These are phyloP conservation scores for Trichaptum fuscoviolaceum DNA, from an alignment of 768 basidiomycete species.

Conservation along the genomic window DNA sequence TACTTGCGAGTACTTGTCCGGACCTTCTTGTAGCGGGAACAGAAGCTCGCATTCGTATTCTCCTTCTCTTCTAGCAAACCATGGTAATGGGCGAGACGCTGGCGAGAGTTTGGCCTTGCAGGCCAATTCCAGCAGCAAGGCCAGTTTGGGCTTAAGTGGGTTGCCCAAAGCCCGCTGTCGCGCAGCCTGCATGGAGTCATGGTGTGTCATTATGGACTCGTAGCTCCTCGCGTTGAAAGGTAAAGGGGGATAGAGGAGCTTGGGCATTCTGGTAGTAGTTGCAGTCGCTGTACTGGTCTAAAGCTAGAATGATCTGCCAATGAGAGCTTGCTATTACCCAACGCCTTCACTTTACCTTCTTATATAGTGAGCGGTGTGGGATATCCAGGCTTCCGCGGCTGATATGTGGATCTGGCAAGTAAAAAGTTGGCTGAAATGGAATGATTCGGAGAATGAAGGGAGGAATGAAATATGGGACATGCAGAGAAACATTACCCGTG, in stretches of 20 bases:
- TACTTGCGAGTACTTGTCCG: neutral
- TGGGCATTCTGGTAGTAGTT: neutral
- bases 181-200: neutral
- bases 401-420: no score
- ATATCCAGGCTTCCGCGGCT: no score
- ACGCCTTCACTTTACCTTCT: no score
- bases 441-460: no score
- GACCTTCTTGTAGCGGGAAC: neutral
- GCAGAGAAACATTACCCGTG: no score
- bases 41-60: neutral
- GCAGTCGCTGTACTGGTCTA: neutral
- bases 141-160: neutral
- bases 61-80: neutral
- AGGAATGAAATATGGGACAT: no score
- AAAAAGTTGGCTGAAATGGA: no score
- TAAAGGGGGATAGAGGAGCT: neutral
- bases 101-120: neutral
- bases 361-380: no score
- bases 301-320: no score
- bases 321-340: no score
- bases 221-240: neutral
- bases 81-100: neutral
- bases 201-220: neutral
- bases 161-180: neutral
- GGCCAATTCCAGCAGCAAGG: neutral